Evolutionary conservation across 768 basidiomycete species (phyloP).

Genomic region (Boletus insuetus): DNA sequence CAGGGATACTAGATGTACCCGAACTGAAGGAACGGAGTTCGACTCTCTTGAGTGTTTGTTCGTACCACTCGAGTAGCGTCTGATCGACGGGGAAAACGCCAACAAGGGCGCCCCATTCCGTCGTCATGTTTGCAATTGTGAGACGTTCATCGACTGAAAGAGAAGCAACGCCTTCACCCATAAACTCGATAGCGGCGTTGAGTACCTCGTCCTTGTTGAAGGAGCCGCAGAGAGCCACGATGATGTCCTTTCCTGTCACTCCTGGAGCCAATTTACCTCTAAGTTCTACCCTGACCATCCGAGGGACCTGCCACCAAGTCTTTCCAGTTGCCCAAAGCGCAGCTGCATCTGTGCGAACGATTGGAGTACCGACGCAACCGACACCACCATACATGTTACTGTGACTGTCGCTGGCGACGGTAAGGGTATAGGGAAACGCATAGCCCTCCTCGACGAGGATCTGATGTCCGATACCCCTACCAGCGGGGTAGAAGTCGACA

Average conservation of each 20-base stretch:
- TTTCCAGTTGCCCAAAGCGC: conserved; percentile 97
- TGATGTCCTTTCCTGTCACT: conserved; percentile 97
- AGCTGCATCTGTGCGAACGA: conserved; percentile 92
- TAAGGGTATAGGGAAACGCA: conserved; percentile 92
- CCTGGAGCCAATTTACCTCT: conserved; percentile 78
- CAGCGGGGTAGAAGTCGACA: conserved; percentile 96
- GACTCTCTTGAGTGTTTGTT: conserved; percentile 62
- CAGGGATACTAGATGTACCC: conserved; percentile 47
- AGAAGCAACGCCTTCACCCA: conserved; percentile 78
- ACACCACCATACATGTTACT: conserved; percentile 99
- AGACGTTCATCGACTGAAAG: conserved; percentile 89
- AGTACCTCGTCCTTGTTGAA: conserved; percentile 97
- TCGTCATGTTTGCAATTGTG: conserved; percentile 99
- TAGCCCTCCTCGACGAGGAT: conserved; percentile 98
- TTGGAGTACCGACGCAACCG: conserved; percentile 95
- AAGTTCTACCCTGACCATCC: conserved; percentile 93
- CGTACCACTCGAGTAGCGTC: conserved; percentile 84
- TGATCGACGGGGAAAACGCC: conserved; percentile 94
- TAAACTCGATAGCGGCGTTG: conserved; percentile 95
- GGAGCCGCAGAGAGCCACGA: conserved; percentile 91
- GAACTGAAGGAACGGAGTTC: conserved; percentile 74
- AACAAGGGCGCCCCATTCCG: conserved; percentile 97
- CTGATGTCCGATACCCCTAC: conserved; percentile 97
- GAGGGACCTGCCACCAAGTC: conserved; percentile 99
- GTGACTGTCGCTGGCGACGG: conserved; percentile 95